These are phyloP conservation scores for Cucurbita moschata DNA, from an alignment of 306 rosid genomes.

Conservation along the genomic window DNA sequence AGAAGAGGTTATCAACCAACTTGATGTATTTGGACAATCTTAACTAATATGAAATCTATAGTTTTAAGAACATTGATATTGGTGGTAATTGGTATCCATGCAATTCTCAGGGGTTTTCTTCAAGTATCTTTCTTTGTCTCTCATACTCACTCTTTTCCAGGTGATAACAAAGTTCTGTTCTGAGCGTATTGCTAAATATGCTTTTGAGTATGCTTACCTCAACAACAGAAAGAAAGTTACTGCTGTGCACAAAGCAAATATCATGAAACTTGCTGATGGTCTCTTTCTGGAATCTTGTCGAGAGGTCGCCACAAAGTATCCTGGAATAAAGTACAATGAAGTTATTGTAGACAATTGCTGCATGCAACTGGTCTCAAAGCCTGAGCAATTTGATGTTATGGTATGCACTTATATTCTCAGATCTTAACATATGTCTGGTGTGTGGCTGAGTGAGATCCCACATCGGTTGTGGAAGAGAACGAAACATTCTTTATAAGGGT, in stretches of 20 bases:
- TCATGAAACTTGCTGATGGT: conserved; percentile 89
- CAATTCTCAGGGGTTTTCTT: not conserved
- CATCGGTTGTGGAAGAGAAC: too few relatives aligned
- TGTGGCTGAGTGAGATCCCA: not conserved
- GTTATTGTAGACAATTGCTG: conserved; percentile 86
- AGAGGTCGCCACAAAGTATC: conserved; percentile 58
- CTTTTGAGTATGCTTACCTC: conserved; percentile 80
- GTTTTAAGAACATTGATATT: not conserved
- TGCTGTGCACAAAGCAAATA: conserved; percentile 94
- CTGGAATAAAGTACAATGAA: conserved; percentile 56
- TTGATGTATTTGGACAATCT: not conserved
- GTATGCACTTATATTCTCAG: conserved; percentile 23
- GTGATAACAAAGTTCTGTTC: conserved; percentile 91
- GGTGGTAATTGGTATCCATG: not conserved
- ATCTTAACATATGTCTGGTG: not conserved
- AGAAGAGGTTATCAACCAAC: not conserved
- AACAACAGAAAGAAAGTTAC: conserved; percentile 90
- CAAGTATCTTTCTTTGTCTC: conserved; percentile 22
- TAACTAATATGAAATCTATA: not conserved
- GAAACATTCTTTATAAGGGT: too few relatives aligned
- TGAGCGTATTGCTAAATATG: conserved; percentile 71
- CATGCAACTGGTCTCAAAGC: conserved; percentile 88
- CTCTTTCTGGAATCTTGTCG: conserved; percentile 77
- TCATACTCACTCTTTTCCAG: conserved; percentile 38
- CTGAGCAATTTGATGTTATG: conserved; percentile 93